Conservation (phyloP, 352 stramenopile genomes). For the Elongisporangium prolatum region DNA sequence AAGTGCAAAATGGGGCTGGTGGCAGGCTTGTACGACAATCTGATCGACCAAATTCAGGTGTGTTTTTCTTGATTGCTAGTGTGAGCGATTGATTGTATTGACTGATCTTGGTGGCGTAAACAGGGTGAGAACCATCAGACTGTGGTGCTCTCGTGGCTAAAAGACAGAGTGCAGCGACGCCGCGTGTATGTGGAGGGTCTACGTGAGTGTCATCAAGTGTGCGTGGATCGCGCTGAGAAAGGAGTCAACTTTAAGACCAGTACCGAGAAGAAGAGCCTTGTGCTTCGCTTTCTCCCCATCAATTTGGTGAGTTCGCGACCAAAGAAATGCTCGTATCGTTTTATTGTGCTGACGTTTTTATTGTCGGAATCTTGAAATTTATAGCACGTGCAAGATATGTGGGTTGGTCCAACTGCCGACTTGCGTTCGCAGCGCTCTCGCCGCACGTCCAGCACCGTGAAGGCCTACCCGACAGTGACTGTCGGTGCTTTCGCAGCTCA, state of each 20-base stretch:
- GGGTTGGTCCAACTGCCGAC: slow-evolving; percentile 63
- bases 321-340: background rate
- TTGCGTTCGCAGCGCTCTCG: slow-evolving; percentile 61
- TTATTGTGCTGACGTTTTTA: background rate
- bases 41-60: slow-evolving; percentile 82
- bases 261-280: slow-evolving; percentile 76
- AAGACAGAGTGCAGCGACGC: slow-evolving; percentile 63
- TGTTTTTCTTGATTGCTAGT: background rate
- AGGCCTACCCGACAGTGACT: slow-evolving; percentile 65
- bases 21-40: slow-evolving; percentile 65
- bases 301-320: slow-evolving; percentile 42
- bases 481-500: slow-evolving; percentile 79
- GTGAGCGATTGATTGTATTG: background rate
- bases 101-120: background rate
- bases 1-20: slow-evolving; percentile 62
- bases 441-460: slow-evolving; percentile 53
- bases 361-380: background rate
- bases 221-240: slow-evolving; percentile 57
- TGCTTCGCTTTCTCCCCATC: slow-evolving; percentile 71
- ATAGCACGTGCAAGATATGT: slow-evolving; percentile 82
- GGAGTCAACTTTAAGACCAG: slow-evolving; percentile 79
- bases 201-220: slow-evolving; percentile 65
- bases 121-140: slow-evolving; percentile 70
- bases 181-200: slow-evolving; percentile 65
- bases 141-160: slow-evolving; percentile 65